Base-by-base conservation (phyloP, 495 filamentous ascomycete species). In the Aspergillus olivimuriae region DNA sequence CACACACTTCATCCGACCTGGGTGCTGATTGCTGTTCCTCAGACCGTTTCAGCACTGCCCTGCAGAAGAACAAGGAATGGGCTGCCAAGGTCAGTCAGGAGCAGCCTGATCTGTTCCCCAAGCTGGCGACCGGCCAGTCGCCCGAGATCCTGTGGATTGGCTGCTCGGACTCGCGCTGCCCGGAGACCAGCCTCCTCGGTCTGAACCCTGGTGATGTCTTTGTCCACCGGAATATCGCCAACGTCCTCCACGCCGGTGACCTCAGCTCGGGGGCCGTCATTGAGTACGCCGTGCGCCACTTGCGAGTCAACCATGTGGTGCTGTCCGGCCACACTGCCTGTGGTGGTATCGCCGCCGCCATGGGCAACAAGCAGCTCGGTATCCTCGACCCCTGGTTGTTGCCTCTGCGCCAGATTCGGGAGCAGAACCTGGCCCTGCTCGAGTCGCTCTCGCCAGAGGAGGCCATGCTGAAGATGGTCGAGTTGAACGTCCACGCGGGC, bases 181-280 rank as follows among this genome's bases (percentile, higher is more conserved):
- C 89, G 1, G 89, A 95, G 61, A 94, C 89, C 9, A 89, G 83
- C 43, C 69, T 95, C 52, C 74, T 89, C 4, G 80, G 81, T 50
- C 75, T 89, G 34, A 72, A 88, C 46, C 89, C 89, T 3, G 89
- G 89, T 51, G 88, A 95, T 52, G 82, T 94, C 51, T 95, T 95
- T 63, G 83, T 88, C 41, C 89, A 94, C 74, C 86, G 89, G 61
- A 95, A 95, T 73, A 92, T 95, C 63, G 89, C 88, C 61, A 95
- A 95, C 69, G 75, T 92, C 63, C 62, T 95, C 39, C 80, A 82
- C 44, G 71, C 83, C 10, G 78, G 77, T 54, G 89, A 95, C 62
- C 75, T 94, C 55, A 85, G 75, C 68, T 80, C 82, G 28, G 66
- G 76, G 12, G 75, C 78, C 43, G 89, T 92, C n/a, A 81, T 95